Evolutionary conservation across 2,329 filamentous ascomycete species (phyloP), one percentile per base, ranked within the genome.

Genomic region (Volutella citrinella): DNA sequence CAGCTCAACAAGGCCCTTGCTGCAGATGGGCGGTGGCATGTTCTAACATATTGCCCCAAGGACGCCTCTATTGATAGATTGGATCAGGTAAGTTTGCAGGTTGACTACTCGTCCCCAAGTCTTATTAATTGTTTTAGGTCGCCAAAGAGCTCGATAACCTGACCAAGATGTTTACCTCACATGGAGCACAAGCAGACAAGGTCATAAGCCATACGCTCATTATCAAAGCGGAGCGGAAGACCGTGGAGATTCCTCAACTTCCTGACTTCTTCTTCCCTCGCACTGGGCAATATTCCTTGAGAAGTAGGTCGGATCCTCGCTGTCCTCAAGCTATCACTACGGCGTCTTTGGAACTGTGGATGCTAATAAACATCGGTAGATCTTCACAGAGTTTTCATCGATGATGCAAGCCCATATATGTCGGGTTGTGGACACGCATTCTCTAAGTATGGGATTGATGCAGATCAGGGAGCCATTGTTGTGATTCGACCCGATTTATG

Each of bases 401-500:
- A 52, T 3, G 40, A 38, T 1, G 5, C 21, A 16, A 51, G 19
- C 15, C 38, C 43, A 3, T 46, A 52, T 10, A 34, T 41, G 27
- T 3, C 34, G 0, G 36, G 35, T 1, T 48, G 38, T 4, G 49
- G 49, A 1, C 25, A 30, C 2, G 35, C 38, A 0, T 51, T 43
- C 3, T 4, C 23, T 0, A 32, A 27, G 2, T 51, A 52, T 6
- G 49, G 49, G 3, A 29, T 52, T 5, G n/a, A 39, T 7, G 10
- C 19, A 1, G 19, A 18, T 4, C 20, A 13, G 5, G 49, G 49
- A 2, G 42, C 32, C 3, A 31, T 51, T 8, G 11, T 42, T 1
- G 20, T 52, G 9, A 29, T 52, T 17, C 27, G 49, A 3, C 49
- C 49, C 1, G 49, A 52, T 10, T 17, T 42, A 10, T 50, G 49